Percentiles rank a stretch among this genome's conserved stretches.
Evolutionary conservation across 805 yeast species (phyloP).

Genomic region (Yarrowia sp.): DNA sequence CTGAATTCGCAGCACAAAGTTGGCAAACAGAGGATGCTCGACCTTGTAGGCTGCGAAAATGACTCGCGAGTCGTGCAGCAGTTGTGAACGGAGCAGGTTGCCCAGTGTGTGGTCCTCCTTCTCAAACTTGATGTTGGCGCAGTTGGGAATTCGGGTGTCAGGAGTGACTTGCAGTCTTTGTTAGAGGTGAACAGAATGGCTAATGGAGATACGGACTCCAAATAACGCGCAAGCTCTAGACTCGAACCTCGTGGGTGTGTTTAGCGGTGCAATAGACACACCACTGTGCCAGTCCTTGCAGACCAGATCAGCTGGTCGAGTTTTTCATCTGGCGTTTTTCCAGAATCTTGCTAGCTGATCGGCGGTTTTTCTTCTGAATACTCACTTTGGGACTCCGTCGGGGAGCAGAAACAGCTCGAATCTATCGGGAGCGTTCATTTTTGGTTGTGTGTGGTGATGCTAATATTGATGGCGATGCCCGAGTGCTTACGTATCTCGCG

Average conservation of each 20-base stretch:
- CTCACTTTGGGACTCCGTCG: constrained; percentile 94
- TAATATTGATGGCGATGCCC: not conserved
- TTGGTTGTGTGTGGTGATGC: constrained; percentile 1
- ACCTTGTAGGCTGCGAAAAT: constrained; percentile 95
- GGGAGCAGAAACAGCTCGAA: constrained; percentile 94
- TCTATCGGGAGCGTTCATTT: constrained; percentile 98
- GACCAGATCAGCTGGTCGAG: too few species aligned
- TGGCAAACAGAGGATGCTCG: constrained; percentile 96
- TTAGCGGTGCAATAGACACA: too few species aligned
- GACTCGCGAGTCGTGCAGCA: constrained; percentile 83
- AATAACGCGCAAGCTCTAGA: too few species aligned
- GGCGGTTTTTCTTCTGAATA: constrained; percentile 28
- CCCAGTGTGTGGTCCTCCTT: constrained; percentile 98
- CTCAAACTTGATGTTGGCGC: constrained; percentile 88
- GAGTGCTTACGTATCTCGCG: constrained; percentile 12
- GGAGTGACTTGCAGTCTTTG: constrained; percentile 76
- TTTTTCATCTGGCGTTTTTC: too few species aligned
- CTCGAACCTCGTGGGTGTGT: too few species aligned
- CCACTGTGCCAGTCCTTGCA: too few species aligned
- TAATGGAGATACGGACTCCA: too few species aligned
- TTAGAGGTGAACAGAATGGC: too few species aligned
- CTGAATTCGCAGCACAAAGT: constrained; percentile 89
- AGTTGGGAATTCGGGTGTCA: constrained; percentile 92
- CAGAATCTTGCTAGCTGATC: not conserved
- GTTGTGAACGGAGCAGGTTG: constrained; percentile 80